phyloP scores from a whole-genome alignment of 179 eudicot species.

The Actinidia arguta region DNA sequence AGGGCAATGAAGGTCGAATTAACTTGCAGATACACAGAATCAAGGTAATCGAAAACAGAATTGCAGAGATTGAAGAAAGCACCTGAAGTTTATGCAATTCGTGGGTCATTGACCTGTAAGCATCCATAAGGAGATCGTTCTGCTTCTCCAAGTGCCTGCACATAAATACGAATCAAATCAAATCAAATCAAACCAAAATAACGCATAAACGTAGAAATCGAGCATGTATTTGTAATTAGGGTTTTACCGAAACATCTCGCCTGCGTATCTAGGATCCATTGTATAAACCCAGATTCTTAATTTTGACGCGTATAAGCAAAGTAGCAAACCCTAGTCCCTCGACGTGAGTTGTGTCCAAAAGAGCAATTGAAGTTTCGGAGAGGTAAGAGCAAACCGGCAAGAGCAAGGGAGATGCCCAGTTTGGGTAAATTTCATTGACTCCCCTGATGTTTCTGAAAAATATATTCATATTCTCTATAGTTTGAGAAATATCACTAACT shows the following conservation, averaged over 20 bases:
- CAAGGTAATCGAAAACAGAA: not conserved
- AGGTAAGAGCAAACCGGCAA: not conserved
- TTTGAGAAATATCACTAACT: too few species aligned
- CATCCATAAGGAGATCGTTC: conserved; percentile 58
- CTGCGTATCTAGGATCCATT: conserved; percentile 47
- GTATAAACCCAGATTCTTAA: not conserved
- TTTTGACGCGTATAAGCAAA: not conserved
- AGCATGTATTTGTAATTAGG: too few species aligned
- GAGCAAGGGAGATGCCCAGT: too few species aligned
- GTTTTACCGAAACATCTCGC: conserved; percentile 34
- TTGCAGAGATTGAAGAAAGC: not conserved
- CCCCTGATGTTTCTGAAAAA: too few species aligned
- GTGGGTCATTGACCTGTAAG: conserved; percentile 66
- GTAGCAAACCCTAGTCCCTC: not conserved
- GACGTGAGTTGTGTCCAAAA: not conserved
- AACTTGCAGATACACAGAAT: not conserved
- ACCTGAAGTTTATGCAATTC: conserved; percentile 83
- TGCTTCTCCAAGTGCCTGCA: conserved; percentile 86
- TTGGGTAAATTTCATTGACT: too few species aligned
- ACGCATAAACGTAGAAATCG: not conserved
- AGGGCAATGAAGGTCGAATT: not conserved
- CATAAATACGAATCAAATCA: not conserved
- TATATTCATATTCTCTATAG: too few species aligned
- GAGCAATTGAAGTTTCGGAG: not conserved
- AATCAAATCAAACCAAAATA: not conserved